A percentile compares a stretch with the other conserved stretches of the same genome.
Evolutionary conservation across 768 basidiomycete species (phyloP).

Genomic region (Amanita pseudoporphyria): DNA sequence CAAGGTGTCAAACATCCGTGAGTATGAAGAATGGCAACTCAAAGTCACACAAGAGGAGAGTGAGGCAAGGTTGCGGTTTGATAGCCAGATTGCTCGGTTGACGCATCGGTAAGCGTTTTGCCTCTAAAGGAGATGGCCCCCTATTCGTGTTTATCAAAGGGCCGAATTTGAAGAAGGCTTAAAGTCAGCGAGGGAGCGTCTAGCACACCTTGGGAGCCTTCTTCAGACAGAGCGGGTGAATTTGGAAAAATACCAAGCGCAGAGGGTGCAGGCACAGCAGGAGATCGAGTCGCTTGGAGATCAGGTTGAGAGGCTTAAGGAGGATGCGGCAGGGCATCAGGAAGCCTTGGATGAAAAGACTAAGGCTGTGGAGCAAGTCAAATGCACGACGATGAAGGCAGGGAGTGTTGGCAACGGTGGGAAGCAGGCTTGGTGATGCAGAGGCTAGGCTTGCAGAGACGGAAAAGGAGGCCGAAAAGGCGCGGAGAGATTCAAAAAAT

Average conservation of each 20-base stretch:
- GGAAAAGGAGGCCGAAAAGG: constrained; percentile 87
- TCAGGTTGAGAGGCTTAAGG: constrained; percentile 44
- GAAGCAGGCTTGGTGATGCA: constrained; percentile 67
- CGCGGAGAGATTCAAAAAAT: constrained; percentile 77
- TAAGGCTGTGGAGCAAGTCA: constrained; percentile 65
- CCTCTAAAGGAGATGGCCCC: neutral
- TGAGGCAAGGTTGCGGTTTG: constrained; percentile 72
- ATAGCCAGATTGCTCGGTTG: constrained; percentile 79
- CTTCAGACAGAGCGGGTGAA: constrained; percentile 43
- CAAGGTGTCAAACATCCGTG: constrained; percentile 72
- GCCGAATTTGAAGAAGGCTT: constrained; percentile 79
- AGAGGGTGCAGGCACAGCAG: constrained; percentile 41
- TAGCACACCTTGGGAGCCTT: constrained; percentile 42
- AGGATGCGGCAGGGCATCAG: constrained; percentile 51
- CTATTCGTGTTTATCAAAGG: constrained; percentile 28
- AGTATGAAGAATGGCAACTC: constrained; percentile 89
- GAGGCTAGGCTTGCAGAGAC: constrained; percentile 80
- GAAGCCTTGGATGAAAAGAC: constrained; percentile 65
- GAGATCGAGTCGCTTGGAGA: constrained; percentile 54
- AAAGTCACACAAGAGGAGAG: constrained; percentile 84
- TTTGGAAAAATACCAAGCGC: constrained; percentile 41
- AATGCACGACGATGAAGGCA: constrained; percentile 59
- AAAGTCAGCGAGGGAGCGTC: constrained; percentile 50
- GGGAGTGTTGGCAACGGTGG: constrained; percentile 28
- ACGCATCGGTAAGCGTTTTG: constrained; percentile 62